A percentile compares a stretch with the other conserved stretches of the same genome.
Evolutionary conservation across 1,139 yeast genomes (phyloP).

Genomic region (Spencermartinsiella ligniputridi): DNA sequence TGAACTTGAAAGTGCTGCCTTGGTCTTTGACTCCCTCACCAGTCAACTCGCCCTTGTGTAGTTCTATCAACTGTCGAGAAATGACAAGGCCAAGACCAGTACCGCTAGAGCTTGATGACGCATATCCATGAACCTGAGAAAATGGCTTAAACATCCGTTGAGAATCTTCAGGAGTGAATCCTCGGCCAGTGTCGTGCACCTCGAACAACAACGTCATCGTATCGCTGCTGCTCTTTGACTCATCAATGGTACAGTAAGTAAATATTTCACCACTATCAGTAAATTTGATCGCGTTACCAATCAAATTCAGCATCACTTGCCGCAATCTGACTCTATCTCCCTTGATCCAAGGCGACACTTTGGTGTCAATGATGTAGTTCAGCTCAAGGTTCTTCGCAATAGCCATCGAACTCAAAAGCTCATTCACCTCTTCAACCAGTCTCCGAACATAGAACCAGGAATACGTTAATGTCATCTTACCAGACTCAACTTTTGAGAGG

Average conservation of each 20-base stretch:
- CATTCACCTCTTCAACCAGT: conserved; percentile 74
- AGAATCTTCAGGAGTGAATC: conserved; percentile 53
- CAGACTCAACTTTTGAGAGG: conserved; percentile 79
- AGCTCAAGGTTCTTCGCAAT: conserved; percentile 70
- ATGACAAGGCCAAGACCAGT: conserved; percentile 85
- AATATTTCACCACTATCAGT: conserved; percentile 69
- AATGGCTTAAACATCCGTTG: conserved; percentile 85
- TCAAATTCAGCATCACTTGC: conserved; percentile 84
- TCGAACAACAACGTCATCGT: conserved; percentile 57
- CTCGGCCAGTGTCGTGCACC: conserved; percentile 87
- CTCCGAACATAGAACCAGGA: conserved; percentile 73
- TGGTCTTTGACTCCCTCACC: conserved; percentile 67
- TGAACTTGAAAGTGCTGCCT: conserved; percentile 63
- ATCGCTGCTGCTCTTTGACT: conserved; percentile 13
- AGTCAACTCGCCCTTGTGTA: conserved; percentile 80
- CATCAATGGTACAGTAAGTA: conserved; percentile 27
- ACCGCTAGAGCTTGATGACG: conserved; percentile 48
- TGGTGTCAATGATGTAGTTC: conserved; percentile 70
- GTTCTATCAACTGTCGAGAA: conserved; percentile 74
- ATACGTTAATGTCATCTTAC: conserved; percentile 76
- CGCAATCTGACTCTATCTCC: conserved; percentile 88
- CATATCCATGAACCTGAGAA: conserved; percentile 56
- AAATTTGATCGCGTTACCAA: conserved; percentile 81
- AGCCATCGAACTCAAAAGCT: conserved; percentile 73
- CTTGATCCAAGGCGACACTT: conserved; percentile 74